Evolutionary conservation across 106 monocot genomes (phyloP).

Genomic region (Xerophyta viscosa): DNA sequence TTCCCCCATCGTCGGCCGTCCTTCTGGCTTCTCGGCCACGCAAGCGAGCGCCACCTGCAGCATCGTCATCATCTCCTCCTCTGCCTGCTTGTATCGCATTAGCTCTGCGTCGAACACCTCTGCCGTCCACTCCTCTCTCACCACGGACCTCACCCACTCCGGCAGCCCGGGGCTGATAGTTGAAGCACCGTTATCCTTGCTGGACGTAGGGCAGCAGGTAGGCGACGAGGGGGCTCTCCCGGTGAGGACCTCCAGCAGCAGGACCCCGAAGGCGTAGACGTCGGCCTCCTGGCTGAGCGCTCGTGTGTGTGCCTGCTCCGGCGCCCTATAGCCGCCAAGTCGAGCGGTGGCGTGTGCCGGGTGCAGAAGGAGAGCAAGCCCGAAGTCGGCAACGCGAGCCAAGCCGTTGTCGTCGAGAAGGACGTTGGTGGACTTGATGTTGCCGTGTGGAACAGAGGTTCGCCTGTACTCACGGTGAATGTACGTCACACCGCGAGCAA

Average conservation of each 20-base stretch:
- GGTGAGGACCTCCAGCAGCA: conserved; percentile 51
- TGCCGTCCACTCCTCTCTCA: conserved; percentile 47
- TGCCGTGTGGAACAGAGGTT: conserved; percentile 49
- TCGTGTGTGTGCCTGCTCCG: conserved; percentile 32
- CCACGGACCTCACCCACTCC: conserved; percentile 47
- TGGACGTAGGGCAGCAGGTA: background rate
- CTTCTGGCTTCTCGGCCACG: conserved; percentile 22
- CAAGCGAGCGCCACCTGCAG: conserved; percentile 50
- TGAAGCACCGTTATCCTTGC: background rate
- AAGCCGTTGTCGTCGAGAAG: conserved; percentile 35
- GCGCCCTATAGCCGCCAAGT: conserved; percentile 43
- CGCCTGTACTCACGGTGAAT: conserved; percentile 35
- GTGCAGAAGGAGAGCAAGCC: conserved; percentile 37
- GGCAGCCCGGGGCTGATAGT: conserved; percentile 8
- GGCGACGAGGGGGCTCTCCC: conserved; percentile 33
- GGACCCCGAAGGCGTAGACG: conserved; percentile 57
- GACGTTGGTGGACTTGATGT: conserved; percentile 55
- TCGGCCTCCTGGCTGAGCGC: conserved; percentile 56
- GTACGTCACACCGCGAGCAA: conserved; percentile 37
- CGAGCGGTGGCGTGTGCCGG: conserved; percentile 29
- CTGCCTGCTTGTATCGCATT: conserved; percentile 37
- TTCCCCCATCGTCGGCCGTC: conserved; percentile 38
- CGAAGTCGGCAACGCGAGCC: conserved; percentile 57
- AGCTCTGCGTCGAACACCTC: conserved; percentile 54
- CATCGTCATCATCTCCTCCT: conserved; percentile 63